phyloP scores from a whole-genome alignment of 495 filamentous ascomycete species.

The Xylaria acuta region DNA sequence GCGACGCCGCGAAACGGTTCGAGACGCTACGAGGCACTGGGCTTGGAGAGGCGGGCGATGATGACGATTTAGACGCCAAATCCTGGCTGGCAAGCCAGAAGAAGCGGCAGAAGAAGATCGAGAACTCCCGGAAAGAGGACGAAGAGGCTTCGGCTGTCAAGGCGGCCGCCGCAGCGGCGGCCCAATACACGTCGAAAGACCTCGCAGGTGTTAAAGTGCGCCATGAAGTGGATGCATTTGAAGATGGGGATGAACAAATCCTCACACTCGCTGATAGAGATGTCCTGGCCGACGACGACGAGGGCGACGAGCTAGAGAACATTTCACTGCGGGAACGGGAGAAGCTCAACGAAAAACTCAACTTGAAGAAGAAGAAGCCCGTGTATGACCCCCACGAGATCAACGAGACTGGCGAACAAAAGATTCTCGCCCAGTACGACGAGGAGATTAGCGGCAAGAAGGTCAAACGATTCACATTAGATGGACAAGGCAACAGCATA shows the following conservation, averaged over 20 bases:
- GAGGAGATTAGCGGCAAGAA: constrained; percentile 95
- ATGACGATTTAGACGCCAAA: constrained; percentile 75
- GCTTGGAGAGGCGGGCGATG: constrained; percentile 73
- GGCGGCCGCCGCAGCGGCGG: constrained; percentile 51
- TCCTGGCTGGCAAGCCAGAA: constrained; percentile 86
- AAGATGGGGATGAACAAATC: constrained; percentile 80
- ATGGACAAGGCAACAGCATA: constrained; percentile 70
- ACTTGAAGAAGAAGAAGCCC: constrained; percentile 90
- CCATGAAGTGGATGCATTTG: constrained; percentile 79
- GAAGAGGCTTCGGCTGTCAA: constrained; percentile 69
- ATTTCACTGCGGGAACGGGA: constrained; percentile 79
- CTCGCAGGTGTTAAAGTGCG: constrained; percentile 89
- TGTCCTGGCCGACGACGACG: constrained; percentile 78
- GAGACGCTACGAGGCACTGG: constrained; percentile 78
- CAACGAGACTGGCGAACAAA: constrained; percentile 67
- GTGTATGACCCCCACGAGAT: constrained; percentile 84
- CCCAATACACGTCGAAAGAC: constrained; percentile 80
- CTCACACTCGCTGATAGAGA: constrained; percentile 90
- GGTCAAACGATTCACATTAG: constrained; percentile 84
- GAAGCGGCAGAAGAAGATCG: constrained; percentile 89
- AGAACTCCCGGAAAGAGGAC: constrained; percentile 73
- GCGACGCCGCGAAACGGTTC: constrained; percentile 78
- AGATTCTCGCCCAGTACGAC: constrained; percentile 86
- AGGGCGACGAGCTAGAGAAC: constrained; percentile 92
- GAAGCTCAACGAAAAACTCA: constrained; percentile 74